Base-by-base conservation (phyloP, 2,329 filamentous ascomycete genomes). In the Sclerotiophoma versabilis region DNA sequence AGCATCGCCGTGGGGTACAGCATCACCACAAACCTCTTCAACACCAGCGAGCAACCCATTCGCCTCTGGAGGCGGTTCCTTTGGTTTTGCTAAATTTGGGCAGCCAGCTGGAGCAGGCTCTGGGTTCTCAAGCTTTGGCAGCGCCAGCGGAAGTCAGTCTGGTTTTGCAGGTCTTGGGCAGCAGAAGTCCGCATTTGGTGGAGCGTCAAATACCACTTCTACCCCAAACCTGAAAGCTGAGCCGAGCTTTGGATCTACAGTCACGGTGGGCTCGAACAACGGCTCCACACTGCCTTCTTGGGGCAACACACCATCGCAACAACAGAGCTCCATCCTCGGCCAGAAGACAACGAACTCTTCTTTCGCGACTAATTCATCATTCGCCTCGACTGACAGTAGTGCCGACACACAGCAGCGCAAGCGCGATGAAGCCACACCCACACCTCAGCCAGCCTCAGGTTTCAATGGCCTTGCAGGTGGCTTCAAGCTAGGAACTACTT, bases 401-500 rank as follows among this genome's bases (percentile, higher is more conserved):
- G 32, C 45, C 23, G 51, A 45, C 22, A 36, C 51, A 15, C 45
- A 54, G 17, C 44, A 48, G 14, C 62, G 70, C 29, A 63, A 65
- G 38, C 62, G 72, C 30, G 69, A 74, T n/a, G 72, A 73, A 44
- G 66, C 66, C 27, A 73, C 72, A 45, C 71, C 74, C 27, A 75
- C 72, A 15, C 53, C 63, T 17, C 66, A 66, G 39, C 32, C 60
- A 39, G 50, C 65, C 29, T 58, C 66, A 43, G 69, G 70, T 26
- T 54, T 76, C 6, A 75, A 73, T 29, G 71, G 71, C 34, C 63
- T 64, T 51, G 59, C 59, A 46, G 65, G 64, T 14, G 81, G 84
- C 0, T 91, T 91, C 75, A 88, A 89, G 62, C 78, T 91, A 14
- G 82, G 83, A 32, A 87, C 85, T 25, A 87, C 84, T 1, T 92